Conservation (phyloP, 1,139 yeast genomes). For the Blastobotrys capitulatus region DNA sequence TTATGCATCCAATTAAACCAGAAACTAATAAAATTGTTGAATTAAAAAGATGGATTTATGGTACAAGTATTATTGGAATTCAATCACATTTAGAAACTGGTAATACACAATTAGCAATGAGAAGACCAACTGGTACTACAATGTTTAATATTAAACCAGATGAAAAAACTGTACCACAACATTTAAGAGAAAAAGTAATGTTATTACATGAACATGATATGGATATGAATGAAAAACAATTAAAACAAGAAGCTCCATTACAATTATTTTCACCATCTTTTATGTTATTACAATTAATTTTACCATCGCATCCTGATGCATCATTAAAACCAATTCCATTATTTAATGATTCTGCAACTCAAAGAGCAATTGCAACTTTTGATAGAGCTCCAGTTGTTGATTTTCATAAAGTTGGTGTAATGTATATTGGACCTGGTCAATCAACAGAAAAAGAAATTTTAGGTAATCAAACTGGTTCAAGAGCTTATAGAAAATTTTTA, state of each 20-base stretch:
- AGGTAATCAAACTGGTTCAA: slow-evolving; percentile 60
- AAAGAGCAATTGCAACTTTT: slow-evolving; percentile 56
- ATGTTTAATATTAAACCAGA: slow-evolving; percentile 45
- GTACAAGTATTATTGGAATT: slow-evolving; percentile 52
- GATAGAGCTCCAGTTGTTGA: slow-evolving; percentile 78
- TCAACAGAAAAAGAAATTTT: slow-evolving; percentile 57
- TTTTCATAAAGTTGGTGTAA: slow-evolving; percentile 71
- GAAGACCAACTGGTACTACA: slow-evolving; percentile 66
- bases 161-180: slow-evolving; percentile 37
- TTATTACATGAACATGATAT: slow-evolving; percentile 8
- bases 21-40: slow-evolving; percentile 9
- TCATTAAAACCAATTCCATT: slow-evolving; percentile 38
- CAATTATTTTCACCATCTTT: slow-evolving; percentile 39
- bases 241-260: slow-evolving; percentile 6
- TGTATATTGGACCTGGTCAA: slow-evolving; percentile 71
- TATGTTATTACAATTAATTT: slow-evolving; percentile 39
- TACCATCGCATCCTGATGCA: slow-evolving; percentile 29
- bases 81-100: slow-evolving; percentile 52
- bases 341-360: slow-evolving; percentile 44
- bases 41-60: slow-evolving; percentile 56
- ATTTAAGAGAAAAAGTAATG: slow-evolving; percentile 20
- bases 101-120: slow-evolving; percentile 44
- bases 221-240: slow-evolving; percentile 7
- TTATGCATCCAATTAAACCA: slow-evolving; percentile 30
- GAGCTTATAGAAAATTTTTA: slow-evolving; percentile 54